A percentile compares a stretch with the other conserved stretches of the same genome.
These are phyloP conservation scores for Senna tora DNA, from an alignment of 306 rosid species.

Conservation along the genomic window DNA sequence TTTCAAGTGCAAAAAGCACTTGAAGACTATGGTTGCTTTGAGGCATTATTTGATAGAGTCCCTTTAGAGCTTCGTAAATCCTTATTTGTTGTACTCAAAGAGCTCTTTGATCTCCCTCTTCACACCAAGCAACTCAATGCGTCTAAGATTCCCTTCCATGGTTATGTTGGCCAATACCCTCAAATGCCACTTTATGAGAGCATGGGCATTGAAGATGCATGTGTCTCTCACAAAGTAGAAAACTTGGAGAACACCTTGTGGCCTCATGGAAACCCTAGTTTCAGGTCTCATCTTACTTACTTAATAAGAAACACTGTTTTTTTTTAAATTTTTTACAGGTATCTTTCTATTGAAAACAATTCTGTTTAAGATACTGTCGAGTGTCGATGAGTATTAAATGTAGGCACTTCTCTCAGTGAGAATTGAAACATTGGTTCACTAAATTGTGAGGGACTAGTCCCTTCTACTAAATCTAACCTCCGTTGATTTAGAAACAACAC, in stretches of 20 bases:
- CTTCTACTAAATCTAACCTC: no score
- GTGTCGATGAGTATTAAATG: no score
- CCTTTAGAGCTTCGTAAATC: conserved; percentile 46
- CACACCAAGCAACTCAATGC: conserved; percentile 60
- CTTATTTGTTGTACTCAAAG: conserved; percentile 43
- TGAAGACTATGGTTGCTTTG: conserved; percentile 71
- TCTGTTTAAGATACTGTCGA: no score
- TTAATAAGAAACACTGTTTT: no score
- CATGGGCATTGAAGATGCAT: conserved; percentile 65
- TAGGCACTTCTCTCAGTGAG: no score
- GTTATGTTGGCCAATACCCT: conserved; percentile 73
- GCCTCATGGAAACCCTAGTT: conserved; percentile 65
- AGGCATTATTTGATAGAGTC: conserved; percentile 58
- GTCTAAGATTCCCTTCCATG: conserved; percentile 63
- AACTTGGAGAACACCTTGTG: conserved; percentile 45
- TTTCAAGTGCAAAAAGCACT: conserved; percentile 60
- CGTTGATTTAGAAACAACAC: no score
- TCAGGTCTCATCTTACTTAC: conserved; percentile 40
- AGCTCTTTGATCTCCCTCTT: conserved; percentile 73
- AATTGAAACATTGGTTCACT: no score
- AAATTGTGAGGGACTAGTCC: no score
- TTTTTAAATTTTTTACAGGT: no score
- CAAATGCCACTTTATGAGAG: conserved; percentile 64
- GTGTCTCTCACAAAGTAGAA: conserved; percentile 46
- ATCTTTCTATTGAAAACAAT: no score